A percentile compares a stretch with the other conserved stretches of the same genome.
Evolutionary conservation across 169 alveolate genomes (phyloP).

Genomic region (Neospora caninum): DNA sequence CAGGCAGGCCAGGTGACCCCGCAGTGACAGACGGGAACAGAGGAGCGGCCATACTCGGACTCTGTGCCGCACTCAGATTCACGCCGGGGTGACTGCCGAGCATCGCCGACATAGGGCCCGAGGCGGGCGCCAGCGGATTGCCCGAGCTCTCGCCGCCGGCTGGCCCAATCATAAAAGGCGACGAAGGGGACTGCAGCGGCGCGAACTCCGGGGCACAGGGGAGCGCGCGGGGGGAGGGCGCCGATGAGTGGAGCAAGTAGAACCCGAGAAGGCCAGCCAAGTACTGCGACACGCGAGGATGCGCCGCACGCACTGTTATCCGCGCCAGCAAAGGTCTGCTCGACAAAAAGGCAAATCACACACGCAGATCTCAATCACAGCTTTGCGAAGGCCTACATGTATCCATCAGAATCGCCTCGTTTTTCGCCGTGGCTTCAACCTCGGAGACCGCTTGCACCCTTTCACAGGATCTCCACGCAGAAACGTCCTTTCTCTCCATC

Average conservation of each 20-base stretch:
- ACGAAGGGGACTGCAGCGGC: neutral
- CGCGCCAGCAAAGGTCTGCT: constrained; percentile 5
- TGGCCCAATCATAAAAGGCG: neutral
- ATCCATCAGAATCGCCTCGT: no score
- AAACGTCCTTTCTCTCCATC: neutral
- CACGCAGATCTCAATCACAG: neutral
- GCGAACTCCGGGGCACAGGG: neutral
- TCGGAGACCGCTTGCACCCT: no score
- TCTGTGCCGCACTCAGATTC: neutral
- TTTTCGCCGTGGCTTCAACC: no score
- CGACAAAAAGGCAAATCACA: neutral
- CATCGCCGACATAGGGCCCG: neutral
- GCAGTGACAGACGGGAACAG: neutral
- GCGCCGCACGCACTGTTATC: constrained; percentile 13
- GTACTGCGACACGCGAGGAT: neutral
- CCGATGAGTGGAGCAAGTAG: neutral
- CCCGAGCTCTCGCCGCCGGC: neutral
- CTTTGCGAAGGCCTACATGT: no score
- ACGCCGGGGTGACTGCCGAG: neutral
- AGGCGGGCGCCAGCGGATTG: neutral
- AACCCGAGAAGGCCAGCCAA: neutral
- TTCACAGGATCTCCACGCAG: no score
- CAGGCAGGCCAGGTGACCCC: neutral
- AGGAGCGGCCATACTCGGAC: neutral
- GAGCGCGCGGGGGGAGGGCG: neutral